Base-by-base conservation (phyloP, 768 basidiomycete genomes). In the Boletus bicolor region DNA sequence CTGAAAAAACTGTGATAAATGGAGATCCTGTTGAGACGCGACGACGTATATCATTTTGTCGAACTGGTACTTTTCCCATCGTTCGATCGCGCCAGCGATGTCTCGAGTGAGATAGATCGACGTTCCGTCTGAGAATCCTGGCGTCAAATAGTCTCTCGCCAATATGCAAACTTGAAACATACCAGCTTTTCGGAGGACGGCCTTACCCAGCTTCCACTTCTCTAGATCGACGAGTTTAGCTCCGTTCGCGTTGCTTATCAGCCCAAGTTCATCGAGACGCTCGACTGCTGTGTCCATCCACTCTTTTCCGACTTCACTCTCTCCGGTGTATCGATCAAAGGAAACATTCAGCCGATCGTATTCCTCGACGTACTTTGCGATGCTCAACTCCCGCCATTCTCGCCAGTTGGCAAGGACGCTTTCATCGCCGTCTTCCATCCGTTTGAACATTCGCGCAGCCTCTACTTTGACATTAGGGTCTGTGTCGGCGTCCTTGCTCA, bases 21-120 rank as follows among this genome's bases (percentile, higher is more conserved):
- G 94, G 9, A 92, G 79, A 64, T 93, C 90, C 68, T 96, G 89
- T 64, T 90, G 87, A 17, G 89, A 85, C 0, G 92, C 83, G 45
- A 95, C 85, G 67, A 97, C 93, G 72, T 95, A 96, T 70, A 98
- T 87, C 89, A 96, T 93, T 72, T 85, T 86, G 77, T 91, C 86
- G 58, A 88, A 94, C 56, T 90, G 83, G 80, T 94, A 93, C 68
- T 91, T 86, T 64, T 93, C 87, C 76, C 87, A 92, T 53, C 95
- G 89, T 73, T 98, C 91, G 60, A 89, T 86, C 1, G 95, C 94
- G 21, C 88, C 96, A 45, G 87, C 95, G 56, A 99, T 93, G 72
- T 99, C 96, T 47, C 96, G 92, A 9, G 92, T 94, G 50, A 96
- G 82, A 71, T 97, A 97, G 60, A 95, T 93, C 0, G 90, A 91